Evolutionary conservation across 2,329 filamentous ascomycete genomes (phyloP).

Genomic region (Taxawa tesnikishii): DNA sequence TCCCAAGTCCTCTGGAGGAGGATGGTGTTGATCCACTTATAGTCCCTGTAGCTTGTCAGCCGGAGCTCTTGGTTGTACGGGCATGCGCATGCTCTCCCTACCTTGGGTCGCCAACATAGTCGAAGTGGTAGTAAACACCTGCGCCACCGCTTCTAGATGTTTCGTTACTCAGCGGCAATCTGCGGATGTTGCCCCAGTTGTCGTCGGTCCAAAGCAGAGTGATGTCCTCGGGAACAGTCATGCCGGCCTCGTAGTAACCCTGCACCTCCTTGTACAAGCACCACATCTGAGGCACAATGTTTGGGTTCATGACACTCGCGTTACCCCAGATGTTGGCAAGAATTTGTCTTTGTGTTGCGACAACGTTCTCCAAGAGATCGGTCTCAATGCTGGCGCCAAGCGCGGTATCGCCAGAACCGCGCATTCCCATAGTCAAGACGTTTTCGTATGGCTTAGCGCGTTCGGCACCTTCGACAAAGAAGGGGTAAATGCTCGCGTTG

Average conservation of each 20-base stretch:
- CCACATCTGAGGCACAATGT: constrained; percentile 55
- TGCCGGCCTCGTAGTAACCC: constrained; percentile 53
- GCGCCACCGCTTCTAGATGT: constrained; percentile 47
- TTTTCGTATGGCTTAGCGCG: constrained; percentile 54
- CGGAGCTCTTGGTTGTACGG: constrained; percentile 27
- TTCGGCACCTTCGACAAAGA: constrained; percentile 54
- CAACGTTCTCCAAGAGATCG: constrained; percentile 46
- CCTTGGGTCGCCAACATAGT: constrained; percentile 50
- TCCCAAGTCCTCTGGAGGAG: constrained; percentile 54
- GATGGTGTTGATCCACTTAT: constrained; percentile 52
- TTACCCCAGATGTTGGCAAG: constrained; percentile 43
- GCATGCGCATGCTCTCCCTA: constrained; percentile 25
- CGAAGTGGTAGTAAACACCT: constrained; percentile 55
- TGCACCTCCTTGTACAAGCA: constrained; percentile 66
- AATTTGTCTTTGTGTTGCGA: constrained; percentile 47
- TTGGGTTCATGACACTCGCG: constrained; percentile 33
- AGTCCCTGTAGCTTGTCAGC: constrained; percentile 4
- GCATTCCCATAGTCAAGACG: constrained; percentile 56
- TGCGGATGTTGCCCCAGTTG: constrained; percentile 53
- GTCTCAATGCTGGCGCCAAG: constrained; percentile 46
- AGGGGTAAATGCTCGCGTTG: constrained; percentile 54
- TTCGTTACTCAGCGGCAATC: constrained; percentile 49
- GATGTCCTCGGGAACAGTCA: constrained; percentile 52
- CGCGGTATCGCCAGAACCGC: constrained; percentile 55
- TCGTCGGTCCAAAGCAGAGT: constrained; percentile 59